Evolutionary conservation across 1,284 basidiomycete species (phyloP), one percentile per base, ranked within the genome.

Genomic region (Boletus sp.): DNA sequence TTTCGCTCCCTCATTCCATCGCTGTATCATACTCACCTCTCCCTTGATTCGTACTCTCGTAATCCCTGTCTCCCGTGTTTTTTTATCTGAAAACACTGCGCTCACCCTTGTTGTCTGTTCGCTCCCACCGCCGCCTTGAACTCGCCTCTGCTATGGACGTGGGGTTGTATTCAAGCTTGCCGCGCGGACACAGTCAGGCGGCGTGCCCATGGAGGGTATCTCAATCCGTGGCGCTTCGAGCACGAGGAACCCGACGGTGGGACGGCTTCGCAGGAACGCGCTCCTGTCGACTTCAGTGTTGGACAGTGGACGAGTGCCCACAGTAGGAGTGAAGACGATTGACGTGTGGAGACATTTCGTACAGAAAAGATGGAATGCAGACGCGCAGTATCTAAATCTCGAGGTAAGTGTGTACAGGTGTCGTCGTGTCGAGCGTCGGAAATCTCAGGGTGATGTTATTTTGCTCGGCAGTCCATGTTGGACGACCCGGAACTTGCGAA

Each of bases 311-410:
- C 58, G 58, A 37, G 32, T 33, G 27, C 16, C 55, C 17, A 51
- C 58, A 19, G 57, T 49, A 6, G 60, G 57, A 20, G 42, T 55
- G 47, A 79, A 74, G 55, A 60, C 72, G 22, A 66, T 88, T 19
- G 82, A 86, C 48, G 65, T 78, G 23, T 88, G 86, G 83, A 75
- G 76, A 59, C 76, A 85, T 57, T 75, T 90, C 59, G 81, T 91
- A 25, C 69, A 80, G 52, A 78, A 72, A 52, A 75, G 88, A 43
- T 91, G 79, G 74, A 82, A 86, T 65, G 61, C 81, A 5, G 79
- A 87, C 36, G 66, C 72, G 3, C 77, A 76, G 54, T 90, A 85
- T 64, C 73, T 93, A 42, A 90, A 93, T 62, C 80, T 93, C 44
- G 88, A 88, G 72, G 87, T 88, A 62, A 66, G 80, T 52, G 7